These are phyloP conservation scores for Lycium barbarum DNA, from an alignment of 257 asterid genomes.

Conservation along the genomic window DNA sequence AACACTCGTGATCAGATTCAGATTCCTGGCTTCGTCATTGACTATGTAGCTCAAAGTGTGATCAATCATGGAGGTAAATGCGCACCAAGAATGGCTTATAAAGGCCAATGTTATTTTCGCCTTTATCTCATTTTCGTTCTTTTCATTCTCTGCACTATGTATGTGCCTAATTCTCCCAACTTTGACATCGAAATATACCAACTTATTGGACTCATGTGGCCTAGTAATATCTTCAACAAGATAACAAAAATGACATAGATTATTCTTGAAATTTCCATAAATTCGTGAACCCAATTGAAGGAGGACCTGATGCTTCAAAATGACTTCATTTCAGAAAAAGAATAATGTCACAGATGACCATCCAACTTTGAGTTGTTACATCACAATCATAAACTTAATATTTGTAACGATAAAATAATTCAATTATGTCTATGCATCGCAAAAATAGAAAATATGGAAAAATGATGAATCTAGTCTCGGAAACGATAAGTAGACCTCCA, in stretches of 20 bases:
- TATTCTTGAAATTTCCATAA: too few species aligned
- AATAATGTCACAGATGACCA: too few species aligned
- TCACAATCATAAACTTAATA: too few species aligned
- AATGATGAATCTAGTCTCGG: not conserved
- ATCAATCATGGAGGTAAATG: too few species aligned
- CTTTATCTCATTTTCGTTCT: constrained; percentile 10
- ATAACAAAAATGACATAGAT: not conserved
- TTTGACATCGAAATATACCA: constrained; percentile 14
- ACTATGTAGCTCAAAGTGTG: too few species aligned
- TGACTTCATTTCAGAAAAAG: not conserved
- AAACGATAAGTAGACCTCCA: too few species aligned
- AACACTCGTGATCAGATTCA: too few species aligned
- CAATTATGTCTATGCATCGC: not conserved
- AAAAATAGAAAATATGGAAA: not conserved
- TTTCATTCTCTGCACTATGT: not conserved
- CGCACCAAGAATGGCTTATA: too few species aligned
- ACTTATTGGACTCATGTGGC: not conserved
- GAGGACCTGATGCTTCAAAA: too few species aligned
- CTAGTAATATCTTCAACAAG: not conserved
- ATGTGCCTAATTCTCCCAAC: not conserved
- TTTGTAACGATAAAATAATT: not conserved
- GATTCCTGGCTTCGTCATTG: too few species aligned
- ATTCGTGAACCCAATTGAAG: too few species aligned
- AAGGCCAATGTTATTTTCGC: not conserved
- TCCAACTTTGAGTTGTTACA: too few species aligned